These are phyloP conservation scores for Colletotrichum melonis DNA, from an alignment of 2,329 filamentous ascomycete species.

Conservation along the genomic window DNA sequence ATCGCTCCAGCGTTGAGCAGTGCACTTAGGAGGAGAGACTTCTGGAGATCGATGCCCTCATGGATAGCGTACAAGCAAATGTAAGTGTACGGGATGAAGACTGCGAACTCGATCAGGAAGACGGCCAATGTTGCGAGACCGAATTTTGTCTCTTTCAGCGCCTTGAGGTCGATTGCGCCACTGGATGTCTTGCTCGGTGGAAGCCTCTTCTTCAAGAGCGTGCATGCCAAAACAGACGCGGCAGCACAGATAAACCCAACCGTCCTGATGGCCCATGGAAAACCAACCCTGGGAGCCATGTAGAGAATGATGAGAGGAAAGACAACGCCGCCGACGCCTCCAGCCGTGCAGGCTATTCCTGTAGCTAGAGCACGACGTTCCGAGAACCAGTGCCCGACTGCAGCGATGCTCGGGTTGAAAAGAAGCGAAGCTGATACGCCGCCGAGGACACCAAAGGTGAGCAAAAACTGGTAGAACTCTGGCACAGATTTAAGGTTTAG, in stretches of 20 bases:
- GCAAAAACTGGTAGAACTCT: slow-evolving; percentile 78
- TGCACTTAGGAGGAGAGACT: slow-evolving; percentile 75
- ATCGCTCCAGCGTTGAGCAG: slow-evolving; percentile 77
- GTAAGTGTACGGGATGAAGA: slow-evolving; percentile 76
- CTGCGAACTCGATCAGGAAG: slow-evolving; percentile 69
- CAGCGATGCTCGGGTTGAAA: slow-evolving; percentile 75
- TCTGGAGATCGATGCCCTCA: slow-evolving; percentile 62
- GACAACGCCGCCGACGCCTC: slow-evolving; percentile 67
- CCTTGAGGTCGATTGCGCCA: slow-evolving; percentile 59
- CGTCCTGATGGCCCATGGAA: slow-evolving; percentile 45
- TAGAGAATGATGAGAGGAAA: slow-evolving; percentile 53
- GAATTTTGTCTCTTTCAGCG: slow-evolving; percentile 63
- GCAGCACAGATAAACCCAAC: slow-evolving; percentile 43
- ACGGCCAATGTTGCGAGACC: slow-evolving; percentile 63
- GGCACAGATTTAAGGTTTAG: not conserved
- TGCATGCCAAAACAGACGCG: slow-evolving; percentile 42
- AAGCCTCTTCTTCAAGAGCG: slow-evolving; percentile 54
- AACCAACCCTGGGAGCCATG: slow-evolving; percentile 42
- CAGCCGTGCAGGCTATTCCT: slow-evolving; percentile 75
- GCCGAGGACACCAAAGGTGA: slow-evolving; percentile 75
- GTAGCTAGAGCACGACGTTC: slow-evolving; percentile 73
- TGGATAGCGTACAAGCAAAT: slow-evolving; percentile 72
- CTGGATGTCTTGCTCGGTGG: slow-evolving; percentile 58
- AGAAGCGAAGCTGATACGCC: slow-evolving; percentile 75
- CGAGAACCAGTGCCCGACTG: slow-evolving; percentile 77